These are phyloP conservation scores for Brassica carinata DNA, from an alignment of 345 rosid species.

Conservation along the genomic window DNA sequence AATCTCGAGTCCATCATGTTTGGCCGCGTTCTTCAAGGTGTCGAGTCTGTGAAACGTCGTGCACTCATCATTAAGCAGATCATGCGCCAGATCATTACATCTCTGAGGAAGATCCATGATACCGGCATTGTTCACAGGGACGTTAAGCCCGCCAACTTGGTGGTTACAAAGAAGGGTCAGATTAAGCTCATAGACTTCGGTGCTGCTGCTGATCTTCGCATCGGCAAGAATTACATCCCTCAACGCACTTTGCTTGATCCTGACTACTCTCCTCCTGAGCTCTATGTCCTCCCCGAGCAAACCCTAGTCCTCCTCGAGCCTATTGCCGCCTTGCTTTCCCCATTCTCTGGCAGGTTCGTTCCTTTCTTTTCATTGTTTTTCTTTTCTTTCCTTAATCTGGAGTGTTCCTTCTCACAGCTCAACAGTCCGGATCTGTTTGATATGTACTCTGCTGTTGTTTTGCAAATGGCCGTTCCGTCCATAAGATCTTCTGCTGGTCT, in stretches of 20 bases:
- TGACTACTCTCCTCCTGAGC: slow-evolving; percentile 91
- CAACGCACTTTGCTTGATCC: slow-evolving; percentile 77
- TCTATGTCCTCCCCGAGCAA: slow-evolving; percentile 90
- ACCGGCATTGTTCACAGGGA: slow-evolving; percentile 94
- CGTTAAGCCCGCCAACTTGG: slow-evolving; percentile 91
- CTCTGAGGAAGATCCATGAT: slow-evolving; percentile 81
- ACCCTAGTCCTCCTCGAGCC: slow-evolving; percentile 97
- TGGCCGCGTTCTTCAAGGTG: slow-evolving; percentile 78
- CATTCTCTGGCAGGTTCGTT: slow-evolving; percentile 74
- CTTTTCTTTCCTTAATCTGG: background rate
- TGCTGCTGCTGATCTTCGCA: slow-evolving; percentile 93
- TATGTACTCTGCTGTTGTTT: slow-evolving; percentile 79
- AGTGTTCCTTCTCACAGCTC: slow-evolving; percentile 53
- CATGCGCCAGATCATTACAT: slow-evolving; percentile 86
- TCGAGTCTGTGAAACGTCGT: slow-evolving; percentile 67
- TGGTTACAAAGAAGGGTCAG: slow-evolving; percentile 86
- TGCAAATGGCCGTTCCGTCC: slow-evolving; percentile 92
- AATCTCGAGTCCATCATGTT: slow-evolving; percentile 88
- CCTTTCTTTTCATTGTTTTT: slow-evolving; percentile 3
- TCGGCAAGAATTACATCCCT: slow-evolving; percentile 90
- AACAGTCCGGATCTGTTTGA: slow-evolving; percentile 97
- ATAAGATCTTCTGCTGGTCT: slow-evolving; percentile 67
- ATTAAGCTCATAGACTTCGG: slow-evolving; percentile 97
- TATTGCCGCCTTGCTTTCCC: slow-evolving; percentile 86
- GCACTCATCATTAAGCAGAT: slow-evolving; percentile 90